Evolutionary conservation across 2,329 filamentous ascomycete species (phyloP).

Genomic region (Trichocomaceae sp.): DNA sequence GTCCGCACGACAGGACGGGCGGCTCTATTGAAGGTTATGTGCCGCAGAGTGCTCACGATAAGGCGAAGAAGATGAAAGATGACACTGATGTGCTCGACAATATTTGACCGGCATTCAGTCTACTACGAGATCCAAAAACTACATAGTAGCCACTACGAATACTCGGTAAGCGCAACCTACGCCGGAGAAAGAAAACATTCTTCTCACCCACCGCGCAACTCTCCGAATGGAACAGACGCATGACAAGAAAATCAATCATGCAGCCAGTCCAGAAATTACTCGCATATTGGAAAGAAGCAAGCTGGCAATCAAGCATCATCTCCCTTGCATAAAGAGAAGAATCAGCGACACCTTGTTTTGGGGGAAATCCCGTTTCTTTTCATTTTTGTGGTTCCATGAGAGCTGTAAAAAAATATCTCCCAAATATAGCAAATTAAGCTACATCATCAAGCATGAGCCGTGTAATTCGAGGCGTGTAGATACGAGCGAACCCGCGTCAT

Average conservation of each 20-base stretch:
- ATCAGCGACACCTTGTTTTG: conserved; percentile 81
- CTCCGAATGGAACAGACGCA: neutral
- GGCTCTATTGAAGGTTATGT: conserved; percentile 40
- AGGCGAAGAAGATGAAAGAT: conserved; percentile 28
- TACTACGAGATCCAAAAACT: conserved; percentile 11
- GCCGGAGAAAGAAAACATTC: neutral
- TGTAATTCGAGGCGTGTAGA: conserved; percentile 11
- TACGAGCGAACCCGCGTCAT: neutral
- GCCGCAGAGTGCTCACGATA: conserved; percentile 19
- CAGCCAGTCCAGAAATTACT: neutral
- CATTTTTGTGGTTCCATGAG: conserved; percentile 21
- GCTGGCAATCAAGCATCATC: conserved; percentile 92
- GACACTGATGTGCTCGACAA: conserved; percentile 40
- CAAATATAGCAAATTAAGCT: conserved; percentile 9
- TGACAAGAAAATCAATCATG: neutral
- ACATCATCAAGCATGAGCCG: conserved; percentile 1
- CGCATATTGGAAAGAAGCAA: neutral
- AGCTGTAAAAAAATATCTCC: conserved; percentile 24
- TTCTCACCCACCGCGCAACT: neutral
- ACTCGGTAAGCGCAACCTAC: neutral
- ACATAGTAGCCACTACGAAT: conserved; percentile 13
- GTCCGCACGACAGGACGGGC: conserved; percentile 28
- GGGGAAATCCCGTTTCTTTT: conserved; percentile 33
- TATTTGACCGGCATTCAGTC: conserved; percentile 23
- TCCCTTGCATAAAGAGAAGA: conserved; percentile 47